Base-by-base conservation (phyloP, 176 grass and related monocot genomes). In the Aegilops longissima region DNA sequence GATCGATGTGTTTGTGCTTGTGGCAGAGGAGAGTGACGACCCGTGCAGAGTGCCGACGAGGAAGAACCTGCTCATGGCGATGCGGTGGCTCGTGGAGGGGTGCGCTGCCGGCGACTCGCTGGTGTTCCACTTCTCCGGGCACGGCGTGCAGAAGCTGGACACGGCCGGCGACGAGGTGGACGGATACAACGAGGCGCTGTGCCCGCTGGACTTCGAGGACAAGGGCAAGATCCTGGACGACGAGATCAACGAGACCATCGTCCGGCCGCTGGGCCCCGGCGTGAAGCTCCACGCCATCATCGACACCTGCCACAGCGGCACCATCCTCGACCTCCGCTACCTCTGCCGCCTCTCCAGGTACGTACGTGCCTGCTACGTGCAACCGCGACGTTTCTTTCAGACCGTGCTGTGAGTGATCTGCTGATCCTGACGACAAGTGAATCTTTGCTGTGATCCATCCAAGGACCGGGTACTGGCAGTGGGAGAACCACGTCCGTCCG, bases 271-370 rank as follows among this genome's bases (percentile, higher is more conserved):
- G 42, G 85, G 80, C 42, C 52, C 12, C 18, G 90, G 87, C 77
- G 93, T 80, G 17, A 95, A 87, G 91, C 93, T 95, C 62, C 93
- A 94, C 80, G 95, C 95, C 73, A 73, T 94, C 86, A 78, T 97
- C 13, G 95, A 97, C 83, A 77, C 95, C 76, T 97, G 95, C 87
- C 95, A 97, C 83, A 97, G 95, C 78, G 95, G 95, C 81, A 98
- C 95, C 56, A 64, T 95, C 84, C 93, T 98, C 29, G 95, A 98
- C 82, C 93, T 95, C 45, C 89, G 85, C 16, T 98, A 69, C 90
- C 91, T 95, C 78, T 98, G 95, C 77, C 95, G 91, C 78, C 9
- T 98, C 25, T 95, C 89, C 74, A 90, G 94, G 92, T 88, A 85
- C 9, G 2, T 12, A 13, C 42, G 42, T 45, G 42, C 42, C 9